Evolutionary conservation across 306 rosid genomes (phyloP), one percentile per base, ranked within the genome.

Genomic region (Citrullus amarus): DNA sequence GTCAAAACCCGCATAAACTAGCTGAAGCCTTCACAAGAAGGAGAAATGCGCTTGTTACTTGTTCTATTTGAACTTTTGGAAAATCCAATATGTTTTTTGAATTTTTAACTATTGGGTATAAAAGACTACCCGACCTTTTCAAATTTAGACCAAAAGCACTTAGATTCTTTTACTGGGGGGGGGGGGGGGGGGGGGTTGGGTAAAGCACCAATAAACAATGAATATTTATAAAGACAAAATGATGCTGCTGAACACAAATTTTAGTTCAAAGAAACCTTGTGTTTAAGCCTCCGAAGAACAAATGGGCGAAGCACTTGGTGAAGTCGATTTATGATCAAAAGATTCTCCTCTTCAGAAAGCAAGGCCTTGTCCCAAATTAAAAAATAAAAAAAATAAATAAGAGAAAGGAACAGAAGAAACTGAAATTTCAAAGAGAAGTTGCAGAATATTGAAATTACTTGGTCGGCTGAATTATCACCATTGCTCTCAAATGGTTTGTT

Each of bases 281-380:
- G 99, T 77, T 96, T 96, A 82, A 96, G 90, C 91, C 99, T 90
- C 84, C 99, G 90, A 77, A 96, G 98, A 71, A 96, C 99, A 85
- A 96, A 96, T 46, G 99, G 99, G 78, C 99, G 91, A 79, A 96
- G 92, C 75, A 96, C 99, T 90, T 96, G 99, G 84, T 96, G 99
- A 76, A 96, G 91, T 76, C 99, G 97, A 82, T 96, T 96, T 75
- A 96, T 96, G 91, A 96, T 90, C 93, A 96, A 88, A 79, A 96
- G 98, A 89, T 96, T 96, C 82, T 96, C 99, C 88, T 96, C 99
- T 86, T 96, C 99, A 6, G 99, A 96, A 58, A 96, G 88, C 79
- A 93, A 89, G 83, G 97, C 99, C 97, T 96, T 56, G 55, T 88
- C 20, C 72, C 30, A 39, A 54, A 70, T 82, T 22, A 79, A 79